phyloP scores from a whole-genome alignment of 306 rosid genomes.

The Pterocarpus santalinus region DNA sequence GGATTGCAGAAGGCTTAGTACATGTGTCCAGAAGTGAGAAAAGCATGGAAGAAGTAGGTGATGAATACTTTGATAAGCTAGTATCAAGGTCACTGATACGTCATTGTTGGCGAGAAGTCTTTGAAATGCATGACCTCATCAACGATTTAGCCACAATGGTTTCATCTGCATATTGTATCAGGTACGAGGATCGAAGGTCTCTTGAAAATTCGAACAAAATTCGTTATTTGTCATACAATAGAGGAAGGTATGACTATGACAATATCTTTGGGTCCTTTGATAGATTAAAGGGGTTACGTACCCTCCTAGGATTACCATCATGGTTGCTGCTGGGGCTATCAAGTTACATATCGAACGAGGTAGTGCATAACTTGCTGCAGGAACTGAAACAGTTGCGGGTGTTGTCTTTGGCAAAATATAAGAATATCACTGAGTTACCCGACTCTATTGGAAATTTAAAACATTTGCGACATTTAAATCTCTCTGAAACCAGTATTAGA shows the following conservation, averaged over 20 bases:
- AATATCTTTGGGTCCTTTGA: neutral
- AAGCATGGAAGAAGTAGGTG: neutral
- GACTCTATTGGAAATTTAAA: neutral
- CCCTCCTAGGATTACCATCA: conserved; percentile 7
- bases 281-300: neutral
- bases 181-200: neutral
- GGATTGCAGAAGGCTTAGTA: neutral
- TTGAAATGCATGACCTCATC: neutral
- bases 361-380: neutral
- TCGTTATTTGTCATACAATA: neutral
- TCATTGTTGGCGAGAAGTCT: neutral
- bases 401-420: neutral
- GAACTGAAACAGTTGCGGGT: neutral
- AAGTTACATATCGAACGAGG: conserved; percentile 11
- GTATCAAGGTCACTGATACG: neutral
- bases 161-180: neutral
- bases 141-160: neutral
- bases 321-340: neutral
- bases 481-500: neutral
- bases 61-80: neutral
- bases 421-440: neutral
- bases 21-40: neutral
- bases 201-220: neutral
- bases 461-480: neutral
- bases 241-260: neutral